Base-by-base conservation (phyloP, 139 green algal species). In the Volvox reticuliferus region DNA sequence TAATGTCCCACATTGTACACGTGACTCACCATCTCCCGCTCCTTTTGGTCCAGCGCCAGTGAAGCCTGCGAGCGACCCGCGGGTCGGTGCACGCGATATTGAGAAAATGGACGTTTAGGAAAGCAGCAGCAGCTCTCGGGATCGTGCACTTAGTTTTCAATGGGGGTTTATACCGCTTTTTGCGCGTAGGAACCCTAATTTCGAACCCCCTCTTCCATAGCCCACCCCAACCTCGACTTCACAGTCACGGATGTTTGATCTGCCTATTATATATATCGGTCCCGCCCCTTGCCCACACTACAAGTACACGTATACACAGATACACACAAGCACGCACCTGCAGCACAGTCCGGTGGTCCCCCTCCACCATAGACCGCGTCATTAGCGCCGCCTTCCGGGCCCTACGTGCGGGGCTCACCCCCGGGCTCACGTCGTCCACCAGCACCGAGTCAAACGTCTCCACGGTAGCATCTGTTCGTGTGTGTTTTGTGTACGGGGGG, bases 341-440 rank as follows among this genome's bases (percentile, higher is more conserved):
- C 65, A 91, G 86, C 50, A 88, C 75, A 28, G 88, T 81, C 14
- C 87, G 86, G 22, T 91, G 79, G 82, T 91, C 87, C 37, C 87
- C 81, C 21, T 93, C 91, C 22, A 76, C 81, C 1, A n/a, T 35
- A 24, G 65, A 73, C 9, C 91, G 76, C 16, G 82, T 90, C 35
- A 88, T 32, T 36, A 94, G 73, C 30, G 81, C 86, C 35, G 87
- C 91, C 75, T 94, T 92, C 65, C 91, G 87, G 22, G 79, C 77
- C 33, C 91, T 63, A 28, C 91, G 88, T 19, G 89, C 89, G 0
- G 82, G 89, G 75, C 87, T 91, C 50, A 69, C 87, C 32, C 68
- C 87, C 16, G 87, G 87, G 36, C 71, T 81, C 21, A 65, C 63
- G 3, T 83, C 89, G 20, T 87, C 82, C 28, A 20, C 37, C 35